A percentile compares a stretch with the other conserved stretches of the same genome.
Conservation (phyloP, 192 early-diverging fungal genomes). For the Gamsiella multidivaricata region DNA sequence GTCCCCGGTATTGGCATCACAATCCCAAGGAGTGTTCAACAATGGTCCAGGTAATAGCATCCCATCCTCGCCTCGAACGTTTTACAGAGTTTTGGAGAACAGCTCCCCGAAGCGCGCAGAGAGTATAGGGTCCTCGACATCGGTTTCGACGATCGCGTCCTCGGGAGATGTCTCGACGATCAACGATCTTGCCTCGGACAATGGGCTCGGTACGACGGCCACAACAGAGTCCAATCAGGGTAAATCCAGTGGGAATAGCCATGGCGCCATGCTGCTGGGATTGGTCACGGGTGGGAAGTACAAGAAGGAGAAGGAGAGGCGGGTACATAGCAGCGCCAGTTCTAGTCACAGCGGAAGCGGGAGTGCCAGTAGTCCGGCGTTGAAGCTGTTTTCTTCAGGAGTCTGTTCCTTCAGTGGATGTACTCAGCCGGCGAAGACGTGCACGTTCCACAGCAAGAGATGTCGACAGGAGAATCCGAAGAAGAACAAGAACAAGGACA, state of each 20-base stretch:
- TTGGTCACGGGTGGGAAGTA: slow-evolving; percentile 35
- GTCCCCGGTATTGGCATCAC: slow-evolving; percentile 23
- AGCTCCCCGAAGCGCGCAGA: slow-evolving; percentile 18
- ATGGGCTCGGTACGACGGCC: slow-evolving; percentile 1
- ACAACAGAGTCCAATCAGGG: neutral
- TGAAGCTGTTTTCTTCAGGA: slow-evolving; percentile 29
- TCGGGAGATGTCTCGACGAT: slow-evolving; percentile 28
- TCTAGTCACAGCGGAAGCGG: slow-evolving; percentile 28
- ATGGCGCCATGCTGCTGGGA: slow-evolving; percentile 8
- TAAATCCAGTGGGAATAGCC: neutral
- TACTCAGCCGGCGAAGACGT: slow-evolving; percentile 36
- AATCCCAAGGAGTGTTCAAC: neutral
- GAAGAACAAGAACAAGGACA: slow-evolving; percentile 4
- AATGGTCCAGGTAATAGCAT: neutral
- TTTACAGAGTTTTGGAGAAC: slow-evolving; percentile 22
- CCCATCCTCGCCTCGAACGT: slow-evolving; percentile 23
- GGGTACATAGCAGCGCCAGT: slow-evolving; percentile 16
- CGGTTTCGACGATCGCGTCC: slow-evolving; percentile 36
- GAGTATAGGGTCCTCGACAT: slow-evolving; percentile 37
- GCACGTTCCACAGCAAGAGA: slow-evolving; percentile 33
- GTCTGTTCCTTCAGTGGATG: slow-evolving; percentile 40
- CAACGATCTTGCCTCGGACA: slow-evolving; percentile 28
- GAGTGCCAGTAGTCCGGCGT: slow-evolving; percentile 12
- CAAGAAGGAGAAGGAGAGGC: slow-evolving; percentile 35
- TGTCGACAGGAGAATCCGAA: neutral